Conservation (phyloP, 305 asterid species). For the Fraxinus nigra region DNA sequence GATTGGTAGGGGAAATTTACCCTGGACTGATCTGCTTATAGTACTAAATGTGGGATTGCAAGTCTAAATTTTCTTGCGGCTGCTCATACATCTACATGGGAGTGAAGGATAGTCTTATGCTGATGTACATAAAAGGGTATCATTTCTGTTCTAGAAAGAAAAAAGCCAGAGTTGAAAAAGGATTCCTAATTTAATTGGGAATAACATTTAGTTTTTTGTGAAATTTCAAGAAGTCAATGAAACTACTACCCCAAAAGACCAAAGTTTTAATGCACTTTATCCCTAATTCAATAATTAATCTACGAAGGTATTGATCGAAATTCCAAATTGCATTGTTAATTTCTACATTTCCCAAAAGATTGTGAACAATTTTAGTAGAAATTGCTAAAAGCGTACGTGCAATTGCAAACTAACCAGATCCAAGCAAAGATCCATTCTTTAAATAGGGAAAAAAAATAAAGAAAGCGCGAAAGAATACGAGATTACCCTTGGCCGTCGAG, state of each 20-base stretch:
- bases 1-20: background rate
- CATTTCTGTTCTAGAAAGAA: background rate
- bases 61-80: background rate
- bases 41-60: background rate
- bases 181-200: background rate
- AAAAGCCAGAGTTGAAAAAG: background rate
- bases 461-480: background rate
- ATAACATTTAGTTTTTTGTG: background rate
- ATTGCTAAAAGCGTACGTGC: background rate
- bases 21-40: background rate
- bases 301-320: background rate
- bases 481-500: slow-evolving; percentile 47
- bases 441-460: background rate
- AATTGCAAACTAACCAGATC: slow-evolving; percentile 1
- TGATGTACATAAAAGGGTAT: background rate
- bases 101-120: background rate
- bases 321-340: background rate
- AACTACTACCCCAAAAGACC: background rate
- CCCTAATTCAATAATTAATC: background rate
- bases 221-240: background rate
- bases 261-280: background rate
- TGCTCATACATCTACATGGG: background rate
- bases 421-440: background rate
- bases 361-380: background rate
- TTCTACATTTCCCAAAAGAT: background rate